Evolutionary conservation across 2,329 filamentous ascomycete species (phyloP), one percentile per base, ranked within the genome.

Genomic region (Aureobasidium sp.): DNA sequence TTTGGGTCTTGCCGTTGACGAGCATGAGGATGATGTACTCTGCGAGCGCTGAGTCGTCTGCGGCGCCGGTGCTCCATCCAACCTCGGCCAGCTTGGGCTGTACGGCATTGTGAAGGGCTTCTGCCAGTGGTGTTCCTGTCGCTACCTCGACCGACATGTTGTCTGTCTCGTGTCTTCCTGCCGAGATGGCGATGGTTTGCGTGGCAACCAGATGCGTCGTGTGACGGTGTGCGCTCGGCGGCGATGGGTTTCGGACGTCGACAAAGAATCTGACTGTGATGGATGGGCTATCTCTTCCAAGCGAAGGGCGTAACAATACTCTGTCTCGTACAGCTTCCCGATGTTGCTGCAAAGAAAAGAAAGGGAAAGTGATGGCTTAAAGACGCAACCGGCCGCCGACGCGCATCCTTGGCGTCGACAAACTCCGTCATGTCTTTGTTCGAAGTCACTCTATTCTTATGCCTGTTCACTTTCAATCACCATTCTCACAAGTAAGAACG

Each of bases 11-110:
- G 70, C 92, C 91, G 77, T 97, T 97, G 65, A 90, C 90, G 36
- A 99, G 84, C 93, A 97, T 97, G 66, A 97, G 85, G 63, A 97
- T 88, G 68, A 99, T 94, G 78, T 97, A 99, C 78, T 99, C 94
- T 64, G 91, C 88, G 64, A 99, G 84, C 41, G 91, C 90, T 27
- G 87, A 87, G 74, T 93, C 91, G 70, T 86, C 84, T 68, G 90
- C 88, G 65, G 87, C 89, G 68, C 88, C 88, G 34, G 88, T 87
- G 65, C 87, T 91, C 93, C 94, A 97, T 70, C 92, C 93, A 67
- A 92, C 87, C 77, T 99, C 93, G 63, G 91, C 85, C 63, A 99
- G 82, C 79, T 97, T 97, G 36, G 90, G 88, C 76, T 94, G 90
- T 66, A 97, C 91, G 45, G 87, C 87, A 69, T 82, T 80, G 73